Conservation (phyloP, 2,329 filamentous ascomycete species). For the Teratosphaeria destructans region DNA sequence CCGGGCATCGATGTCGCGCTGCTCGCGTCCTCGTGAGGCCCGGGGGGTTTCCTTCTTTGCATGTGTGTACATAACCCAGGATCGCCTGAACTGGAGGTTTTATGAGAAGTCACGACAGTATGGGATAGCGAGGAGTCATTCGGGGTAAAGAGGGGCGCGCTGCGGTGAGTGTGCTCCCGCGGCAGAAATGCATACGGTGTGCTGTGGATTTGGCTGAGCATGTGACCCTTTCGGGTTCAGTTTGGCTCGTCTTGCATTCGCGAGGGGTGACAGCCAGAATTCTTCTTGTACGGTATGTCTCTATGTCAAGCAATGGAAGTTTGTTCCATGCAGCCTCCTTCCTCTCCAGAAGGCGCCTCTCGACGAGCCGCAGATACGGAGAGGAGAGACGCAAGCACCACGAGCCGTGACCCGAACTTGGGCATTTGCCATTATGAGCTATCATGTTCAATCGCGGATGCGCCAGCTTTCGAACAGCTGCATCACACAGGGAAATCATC, state of each 20-base stretch:
- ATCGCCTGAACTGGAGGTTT: not conserved
- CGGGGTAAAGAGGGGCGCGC: not conserved
- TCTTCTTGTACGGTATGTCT: not conserved
- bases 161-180: not conserved
- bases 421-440: not conserved
- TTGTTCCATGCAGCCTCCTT: not conserved
- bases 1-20: conserved; percentile 17
- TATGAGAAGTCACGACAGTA: not conserved
- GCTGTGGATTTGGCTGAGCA: not conserved
- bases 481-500: not conserved
- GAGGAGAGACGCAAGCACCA: not conserved
- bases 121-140: not conserved
- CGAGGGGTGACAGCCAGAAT: not conserved
- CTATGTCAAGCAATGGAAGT: not conserved
- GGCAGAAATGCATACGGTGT: not conserved
- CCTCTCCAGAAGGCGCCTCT: not conserved
- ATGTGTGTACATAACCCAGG: not conserved
- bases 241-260: not conserved
- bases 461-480: not conserved
- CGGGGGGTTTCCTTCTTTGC: not conserved
- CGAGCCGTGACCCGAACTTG: not conserved
- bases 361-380: not conserved
- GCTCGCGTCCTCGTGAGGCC: not conserved
- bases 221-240: not conserved
- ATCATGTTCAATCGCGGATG: not conserved